Base-by-base conservation (phyloP, 805 yeast genomes). In the Sungouiozyma intestinalis region DNA sequence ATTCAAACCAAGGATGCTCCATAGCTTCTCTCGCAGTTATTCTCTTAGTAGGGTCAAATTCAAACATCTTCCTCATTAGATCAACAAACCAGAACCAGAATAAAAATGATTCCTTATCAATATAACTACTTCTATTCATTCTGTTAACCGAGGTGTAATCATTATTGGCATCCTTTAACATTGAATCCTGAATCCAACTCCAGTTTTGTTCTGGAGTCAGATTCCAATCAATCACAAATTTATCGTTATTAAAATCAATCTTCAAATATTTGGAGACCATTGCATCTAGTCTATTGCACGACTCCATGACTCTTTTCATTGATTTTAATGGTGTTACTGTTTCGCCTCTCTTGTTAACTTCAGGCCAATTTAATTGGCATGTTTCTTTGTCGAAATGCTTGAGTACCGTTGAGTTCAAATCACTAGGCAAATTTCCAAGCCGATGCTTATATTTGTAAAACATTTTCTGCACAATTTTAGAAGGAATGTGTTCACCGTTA, bases 71-170 rank as follows among this genome's bases (percentile, higher is more conserved):
- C 45, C 71, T 73, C 48, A 84, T 65, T 50, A 85, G 67, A 59
- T 85, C 94, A 40, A 72, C 64, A 59, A 87, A 87, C 62, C 73
- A 74, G 68, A 75, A 82, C 96, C 97, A 88, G 61, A 86, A 86
- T 36, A 76, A 71, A 57, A 81, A 81, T 43, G 78, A 76, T 36
- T 81, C 82, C 60, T 68, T 59, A 63, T 79, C 68, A 52, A 63
- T 47, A 43, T 34, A 17, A 38, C 43, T 18, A 17, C 39, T 21
- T 33, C 32, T 39, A 36, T 36, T 32, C 41, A 44, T 19, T 5
- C 35, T 11, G 15, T 18, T 21, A 40, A 47, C 51, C 11, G 58
- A 46, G 35, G 48, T 33, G 11, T 24, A 24, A 24, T 24, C 11
- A 11, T 24, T 24, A 11, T 24, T 24, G 29, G 29, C 29, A 24